phyloP scores from a whole-genome alignment of 441 rosid species.

The Croton setiger region DNA sequence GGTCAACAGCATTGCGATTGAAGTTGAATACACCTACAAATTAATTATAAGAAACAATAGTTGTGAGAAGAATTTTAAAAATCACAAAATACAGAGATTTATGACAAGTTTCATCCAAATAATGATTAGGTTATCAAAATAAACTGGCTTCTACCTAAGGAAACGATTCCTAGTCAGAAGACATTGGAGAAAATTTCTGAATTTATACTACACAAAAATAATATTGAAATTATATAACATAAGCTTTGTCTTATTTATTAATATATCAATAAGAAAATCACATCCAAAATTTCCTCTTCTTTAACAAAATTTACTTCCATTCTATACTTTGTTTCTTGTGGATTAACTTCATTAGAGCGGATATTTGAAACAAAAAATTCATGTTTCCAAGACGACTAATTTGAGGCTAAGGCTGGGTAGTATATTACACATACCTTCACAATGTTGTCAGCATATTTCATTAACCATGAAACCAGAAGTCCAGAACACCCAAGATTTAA shows the following conservation, averaged over 20 bases:
- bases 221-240: no score
- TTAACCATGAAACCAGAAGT: conserved; percentile 76
- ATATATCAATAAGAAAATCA: background rate
- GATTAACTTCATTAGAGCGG: no score
- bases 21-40: conserved; percentile 68
- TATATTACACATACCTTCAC: conserved; percentile 47
- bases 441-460: conserved; percentile 85
- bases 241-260: no score
- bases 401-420: no score
- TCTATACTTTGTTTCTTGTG: no score
- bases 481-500: conserved; percentile 83
- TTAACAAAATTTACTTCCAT: no score
- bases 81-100: background rate
- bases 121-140: background rate
- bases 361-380: no score
- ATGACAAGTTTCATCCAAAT: background rate
- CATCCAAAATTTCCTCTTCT: background rate
- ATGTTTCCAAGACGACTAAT: no score
- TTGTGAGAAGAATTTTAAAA: background rate
- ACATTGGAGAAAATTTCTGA: background rate
- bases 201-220: background rate
- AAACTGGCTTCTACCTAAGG: background rate
- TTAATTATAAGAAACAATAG: background rate
- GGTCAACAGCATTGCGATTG: conserved; percentile 77
- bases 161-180: background rate